Evolutionary conservation across 129 eudicot species (phyloP).

Genomic region (Mikania micrantha): DNA sequence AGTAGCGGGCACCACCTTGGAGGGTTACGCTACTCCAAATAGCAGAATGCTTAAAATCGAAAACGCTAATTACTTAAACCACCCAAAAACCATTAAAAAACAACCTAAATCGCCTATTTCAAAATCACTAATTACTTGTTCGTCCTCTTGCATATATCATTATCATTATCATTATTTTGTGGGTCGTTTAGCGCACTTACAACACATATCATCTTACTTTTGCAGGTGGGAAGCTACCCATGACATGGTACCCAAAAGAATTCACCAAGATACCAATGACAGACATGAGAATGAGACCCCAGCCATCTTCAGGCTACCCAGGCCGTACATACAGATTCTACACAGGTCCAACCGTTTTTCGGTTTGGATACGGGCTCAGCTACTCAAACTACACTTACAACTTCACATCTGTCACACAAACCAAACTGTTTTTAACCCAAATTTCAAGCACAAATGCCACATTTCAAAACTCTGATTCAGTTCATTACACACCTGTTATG

Average conservation of each 20-base stretch:
- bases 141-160: no score
- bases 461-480: conserved; percentile 29
- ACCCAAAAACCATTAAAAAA: no score
- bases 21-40: no score
- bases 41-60: no score
- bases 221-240: conserved; percentile 84
- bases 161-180: no score
- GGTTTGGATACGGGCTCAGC: conserved; percentile 95
- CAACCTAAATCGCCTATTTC: no score
- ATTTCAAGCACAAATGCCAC: conserved; percentile 15
- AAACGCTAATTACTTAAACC: no score
- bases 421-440: conserved; percentile 29
- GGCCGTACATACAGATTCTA: conserved; percentile 95
- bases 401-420: conserved; percentile 47
- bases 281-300: conserved; percentile 94
- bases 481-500: conserved; percentile 21
- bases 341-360: conserved; percentile 61
- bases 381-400: conserved; percentile 74
- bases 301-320: conserved; percentile 68
- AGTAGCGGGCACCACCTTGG: no score
- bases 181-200: no score
- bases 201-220: background rate
- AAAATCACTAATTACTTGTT: no score
- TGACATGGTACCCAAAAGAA: conserved; percentile 96
- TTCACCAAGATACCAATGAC: conserved; percentile 84